phyloP scores from a whole-genome alignment of 345 rosid species.

The Eucalyptus curtisii region DNA sequence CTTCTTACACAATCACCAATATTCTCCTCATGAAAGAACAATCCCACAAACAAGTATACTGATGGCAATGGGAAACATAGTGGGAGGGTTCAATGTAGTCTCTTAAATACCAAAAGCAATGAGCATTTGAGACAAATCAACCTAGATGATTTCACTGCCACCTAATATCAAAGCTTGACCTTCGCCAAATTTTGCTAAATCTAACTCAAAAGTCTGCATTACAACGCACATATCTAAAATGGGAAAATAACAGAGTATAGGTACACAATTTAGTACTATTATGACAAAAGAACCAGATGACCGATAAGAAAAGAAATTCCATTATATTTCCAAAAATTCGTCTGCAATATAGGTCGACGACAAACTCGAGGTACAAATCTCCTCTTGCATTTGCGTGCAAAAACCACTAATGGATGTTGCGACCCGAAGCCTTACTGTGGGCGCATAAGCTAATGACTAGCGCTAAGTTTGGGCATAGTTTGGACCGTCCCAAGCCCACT shows the following conservation, averaged over 20 bases:
- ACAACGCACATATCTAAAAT: not conserved
- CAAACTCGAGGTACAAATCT: not conserved
- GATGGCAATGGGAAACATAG: no score
- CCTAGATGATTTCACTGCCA: not conserved
- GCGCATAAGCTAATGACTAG: fast-evolving
- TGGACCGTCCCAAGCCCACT: fast-evolving
- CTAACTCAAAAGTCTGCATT: not conserved
- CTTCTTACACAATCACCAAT: not conserved
- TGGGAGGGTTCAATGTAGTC: no score
- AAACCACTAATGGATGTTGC: not conserved
- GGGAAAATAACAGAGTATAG: not conserved
- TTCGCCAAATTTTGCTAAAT: not conserved
- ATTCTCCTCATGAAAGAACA: no score
- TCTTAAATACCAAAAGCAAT: no score
- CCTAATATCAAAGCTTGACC: not conserved
- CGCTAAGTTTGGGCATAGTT: fast-evolving
- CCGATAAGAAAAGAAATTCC: not conserved
- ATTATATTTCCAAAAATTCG: no score
- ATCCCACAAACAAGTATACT: no score
- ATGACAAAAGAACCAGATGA: not conserved
- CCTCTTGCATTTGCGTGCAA: not conserved
- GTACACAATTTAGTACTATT: no score
- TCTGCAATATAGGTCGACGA: not conserved
- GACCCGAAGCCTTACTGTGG: fast-evolving
- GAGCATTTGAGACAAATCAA: not conserved